Evolutionary conservation across 2,329 filamentous ascomycete genomes (phyloP).

Genomic region (Ophioceras dolichostomum): DNA sequence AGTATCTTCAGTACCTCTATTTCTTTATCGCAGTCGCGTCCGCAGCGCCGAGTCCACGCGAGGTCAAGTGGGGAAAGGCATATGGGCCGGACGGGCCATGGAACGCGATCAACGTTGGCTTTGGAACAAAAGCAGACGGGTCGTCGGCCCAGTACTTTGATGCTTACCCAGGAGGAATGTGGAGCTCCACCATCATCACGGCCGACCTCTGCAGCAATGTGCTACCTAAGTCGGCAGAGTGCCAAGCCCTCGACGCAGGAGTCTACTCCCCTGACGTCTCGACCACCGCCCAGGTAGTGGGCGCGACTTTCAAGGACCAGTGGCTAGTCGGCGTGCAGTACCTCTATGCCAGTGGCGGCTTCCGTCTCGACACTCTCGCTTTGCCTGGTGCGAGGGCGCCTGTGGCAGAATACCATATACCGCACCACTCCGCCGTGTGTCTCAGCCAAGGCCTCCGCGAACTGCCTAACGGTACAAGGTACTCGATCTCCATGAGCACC

Average conservation of each 20-base stretch:
- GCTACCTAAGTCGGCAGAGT: background rate
- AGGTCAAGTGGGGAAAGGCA: background rate
- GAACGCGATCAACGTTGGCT: background rate
- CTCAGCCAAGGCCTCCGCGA: background rate
- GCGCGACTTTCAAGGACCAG: background rate
- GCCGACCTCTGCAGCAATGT: background rate
- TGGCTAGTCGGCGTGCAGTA: too few species aligned
- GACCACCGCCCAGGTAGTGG: background rate
- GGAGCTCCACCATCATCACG: background rate
- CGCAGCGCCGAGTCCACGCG: too few species aligned
- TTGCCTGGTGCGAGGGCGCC: background rate
- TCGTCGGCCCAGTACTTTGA: background rate
- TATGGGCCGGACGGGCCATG: background rate
- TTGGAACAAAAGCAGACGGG: too few species aligned
- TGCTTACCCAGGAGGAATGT: background rate
- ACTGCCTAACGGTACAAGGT: background rate
- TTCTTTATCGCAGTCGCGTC: too few species aligned
- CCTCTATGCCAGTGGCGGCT: too few species aligned
- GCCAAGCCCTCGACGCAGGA: background rate
- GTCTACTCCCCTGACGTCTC: background rate
- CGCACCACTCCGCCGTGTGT: background rate
- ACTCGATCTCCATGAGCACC: slow-evolving; percentile 17
- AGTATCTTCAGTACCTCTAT: too few species aligned
- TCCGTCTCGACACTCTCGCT: background rate
- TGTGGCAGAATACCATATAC: background rate